Evolutionary conservation across 2,329 filamentous ascomycete genomes (phyloP).

Genomic region (Alternaria hordeiaustralica): DNA sequence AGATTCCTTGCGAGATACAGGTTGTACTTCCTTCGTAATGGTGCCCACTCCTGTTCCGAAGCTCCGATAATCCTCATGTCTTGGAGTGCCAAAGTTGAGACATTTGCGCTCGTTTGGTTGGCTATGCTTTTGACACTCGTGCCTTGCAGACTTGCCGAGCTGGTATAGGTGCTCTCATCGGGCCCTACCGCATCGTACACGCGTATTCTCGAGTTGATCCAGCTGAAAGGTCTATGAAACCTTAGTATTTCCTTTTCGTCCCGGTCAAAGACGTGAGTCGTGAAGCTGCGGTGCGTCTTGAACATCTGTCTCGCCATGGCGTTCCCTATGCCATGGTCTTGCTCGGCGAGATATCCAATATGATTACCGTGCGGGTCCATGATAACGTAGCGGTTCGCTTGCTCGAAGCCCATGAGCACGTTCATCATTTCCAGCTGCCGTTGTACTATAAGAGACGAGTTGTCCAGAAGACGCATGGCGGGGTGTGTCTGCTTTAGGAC

Average conservation of each 20-base stretch:
- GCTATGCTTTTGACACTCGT: slow-evolving; percentile 52
- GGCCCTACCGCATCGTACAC: slow-evolving; percentile 44
- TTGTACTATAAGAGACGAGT: slow-evolving; percentile 68
- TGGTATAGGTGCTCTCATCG: slow-evolving; percentile 38
- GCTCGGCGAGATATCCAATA: slow-evolving; percentile 69
- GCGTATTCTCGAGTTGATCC: slow-evolving; percentile 64
- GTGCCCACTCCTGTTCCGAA: slow-evolving; percentile 69
- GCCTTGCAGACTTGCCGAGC: slow-evolving; percentile 54
- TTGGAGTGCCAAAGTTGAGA: slow-evolving; percentile 60
- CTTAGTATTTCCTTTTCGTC: slow-evolving; percentile 65
- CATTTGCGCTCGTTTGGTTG: slow-evolving; percentile 55
- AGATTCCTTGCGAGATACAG: slow-evolving; percentile 64
- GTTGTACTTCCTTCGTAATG: slow-evolving; percentile 68
- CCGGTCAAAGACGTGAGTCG: slow-evolving; percentile 69
- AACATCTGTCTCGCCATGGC: slow-evolving; percentile 66
- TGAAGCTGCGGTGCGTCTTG: slow-evolving; percentile 68
- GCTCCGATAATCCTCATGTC: slow-evolving; percentile 70
- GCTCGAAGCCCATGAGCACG: slow-evolving; percentile 69
- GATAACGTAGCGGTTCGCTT: slow-evolving; percentile 70
- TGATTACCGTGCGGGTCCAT: slow-evolving; percentile 69
- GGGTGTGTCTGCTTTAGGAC: slow-evolving; percentile 66
- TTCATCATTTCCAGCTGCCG: slow-evolving; percentile 71
- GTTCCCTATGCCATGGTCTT: slow-evolving; percentile 64
- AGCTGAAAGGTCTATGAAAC: slow-evolving; percentile 69
- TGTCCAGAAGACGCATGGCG: slow-evolving; percentile 63